These are phyloP conservation scores for Sequoiadendron giganteum DNA, from an alignment of 75 land plant genomes.

Conservation along the genomic window DNA sequence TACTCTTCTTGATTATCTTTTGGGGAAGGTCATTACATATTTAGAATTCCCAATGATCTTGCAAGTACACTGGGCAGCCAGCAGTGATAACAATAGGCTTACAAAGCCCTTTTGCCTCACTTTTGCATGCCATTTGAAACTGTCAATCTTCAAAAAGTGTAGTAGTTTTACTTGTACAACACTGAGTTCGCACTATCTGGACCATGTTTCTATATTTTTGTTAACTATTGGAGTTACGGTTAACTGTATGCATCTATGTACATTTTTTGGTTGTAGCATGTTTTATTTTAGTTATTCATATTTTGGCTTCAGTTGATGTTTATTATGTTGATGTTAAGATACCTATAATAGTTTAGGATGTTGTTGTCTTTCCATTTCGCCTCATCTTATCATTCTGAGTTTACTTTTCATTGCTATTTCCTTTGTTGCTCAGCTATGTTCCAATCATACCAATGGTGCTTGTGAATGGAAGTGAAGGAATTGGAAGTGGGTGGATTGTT, in stretches of 20 bases:
- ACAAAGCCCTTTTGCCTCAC: not conserved
- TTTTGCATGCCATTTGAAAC: not conserved
- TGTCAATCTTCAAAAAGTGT: not conserved
- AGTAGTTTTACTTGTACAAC: not conserved
- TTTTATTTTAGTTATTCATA: not conserved
- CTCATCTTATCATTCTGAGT: no score
- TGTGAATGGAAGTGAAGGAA: no score
- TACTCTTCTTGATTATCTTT: not conserved
- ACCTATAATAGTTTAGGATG: no score
- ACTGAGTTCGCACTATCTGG: not conserved
- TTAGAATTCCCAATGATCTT: not conserved
- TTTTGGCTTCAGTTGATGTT: not conserved
- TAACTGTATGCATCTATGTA: not conserved
- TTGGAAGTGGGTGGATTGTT: no score
- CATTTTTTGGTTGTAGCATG: not conserved
- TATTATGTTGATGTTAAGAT: no score
- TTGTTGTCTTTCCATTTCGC: no score
- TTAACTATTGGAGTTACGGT: not conserved
- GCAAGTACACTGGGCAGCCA: not conserved
- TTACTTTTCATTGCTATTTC: no score
- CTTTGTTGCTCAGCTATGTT: no score
- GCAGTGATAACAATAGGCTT: not conserved
- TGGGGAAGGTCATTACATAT: not conserved
- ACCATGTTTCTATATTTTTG: not conserved
- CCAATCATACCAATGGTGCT: no score